phyloP scores from a whole-genome alignment of 768 basidiomycete species.

The Macrolepiota albuminosa region DNA sequence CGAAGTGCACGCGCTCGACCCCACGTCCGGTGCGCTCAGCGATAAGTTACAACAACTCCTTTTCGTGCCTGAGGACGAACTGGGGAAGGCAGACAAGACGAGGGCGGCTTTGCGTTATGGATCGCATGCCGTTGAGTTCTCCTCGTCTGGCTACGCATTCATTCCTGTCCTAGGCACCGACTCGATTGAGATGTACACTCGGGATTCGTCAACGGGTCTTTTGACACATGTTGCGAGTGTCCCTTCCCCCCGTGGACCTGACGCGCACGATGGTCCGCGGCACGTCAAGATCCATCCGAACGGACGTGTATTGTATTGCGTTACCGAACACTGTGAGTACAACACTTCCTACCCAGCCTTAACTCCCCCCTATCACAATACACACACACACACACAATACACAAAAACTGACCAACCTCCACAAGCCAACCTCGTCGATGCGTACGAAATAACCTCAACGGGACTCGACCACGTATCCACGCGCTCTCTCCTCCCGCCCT shows the following conservation, averaged over 20 bases:
- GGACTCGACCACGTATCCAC: constrained; percentile 26
- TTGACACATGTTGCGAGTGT: constrained; percentile 33
- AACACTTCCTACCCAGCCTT: not conserved
- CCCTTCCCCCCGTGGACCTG: constrained; percentile 32
- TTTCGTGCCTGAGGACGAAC: constrained; percentile 38
- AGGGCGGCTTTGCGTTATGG: constrained; percentile 47
- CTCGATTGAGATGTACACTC: constrained; percentile 42
- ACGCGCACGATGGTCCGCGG: constrained; percentile 41
- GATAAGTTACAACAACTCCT: constrained; percentile 41
- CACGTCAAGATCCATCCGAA: constrained; percentile 51
- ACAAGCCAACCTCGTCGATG: constrained; percentile 39
- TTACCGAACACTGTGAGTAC: constrained; percentile 47
- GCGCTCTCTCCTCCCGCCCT: constrained; percentile 27
- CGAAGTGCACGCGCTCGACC: constrained; percentile 38
- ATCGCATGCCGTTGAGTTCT: constrained; percentile 48
- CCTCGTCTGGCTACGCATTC: constrained; percentile 34
- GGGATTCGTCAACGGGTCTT: constrained; percentile 25
- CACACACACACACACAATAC: constrained; percentile 11
- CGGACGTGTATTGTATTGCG: constrained; percentile 44
- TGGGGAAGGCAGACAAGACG: constrained; percentile 46
- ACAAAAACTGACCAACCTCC: no score
- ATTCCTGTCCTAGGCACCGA: constrained; percentile 46
- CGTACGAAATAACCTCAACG: constrained; percentile 32
- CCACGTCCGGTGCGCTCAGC: constrained; percentile 32
- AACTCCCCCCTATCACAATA: not conserved